Conservation (phyloP, 345 rosid genomes). For the Rhodamnia rubescens region DNA sequence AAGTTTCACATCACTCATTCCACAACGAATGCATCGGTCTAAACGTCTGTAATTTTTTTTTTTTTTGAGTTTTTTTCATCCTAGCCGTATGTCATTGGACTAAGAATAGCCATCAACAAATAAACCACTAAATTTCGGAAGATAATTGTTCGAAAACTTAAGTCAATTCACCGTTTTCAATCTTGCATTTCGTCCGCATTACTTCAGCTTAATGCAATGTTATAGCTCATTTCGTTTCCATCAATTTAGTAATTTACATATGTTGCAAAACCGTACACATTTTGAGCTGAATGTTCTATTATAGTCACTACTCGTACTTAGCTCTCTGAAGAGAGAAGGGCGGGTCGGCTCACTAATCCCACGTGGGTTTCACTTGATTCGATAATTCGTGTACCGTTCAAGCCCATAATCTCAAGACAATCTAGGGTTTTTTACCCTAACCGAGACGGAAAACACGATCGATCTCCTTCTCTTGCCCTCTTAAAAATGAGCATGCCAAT, state of each 20-base stretch:
- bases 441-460: neutral
- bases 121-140: neutral
- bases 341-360: neutral
- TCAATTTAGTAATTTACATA: neutral
- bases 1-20: neutral
- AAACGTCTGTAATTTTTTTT: neutral
- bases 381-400: neutral
- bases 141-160: neutral
- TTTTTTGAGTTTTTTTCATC: neutral
- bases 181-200: neutral
- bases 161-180: neutral
- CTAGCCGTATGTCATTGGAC: neutral
- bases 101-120: neutral
- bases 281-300: neutral
- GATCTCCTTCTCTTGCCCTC: neutral
- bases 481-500: neutral
- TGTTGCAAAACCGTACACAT: neutral
- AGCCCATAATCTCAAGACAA: neutral
- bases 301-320: neutral
- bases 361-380: neutral
- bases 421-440: neutral
- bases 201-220: neutral
- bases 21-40: neutral
- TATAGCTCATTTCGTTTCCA: neutral
- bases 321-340: neutral